Conservation (phyloP, 805 yeast genomes). For the Diddensiella santjacobensis region DNA sequence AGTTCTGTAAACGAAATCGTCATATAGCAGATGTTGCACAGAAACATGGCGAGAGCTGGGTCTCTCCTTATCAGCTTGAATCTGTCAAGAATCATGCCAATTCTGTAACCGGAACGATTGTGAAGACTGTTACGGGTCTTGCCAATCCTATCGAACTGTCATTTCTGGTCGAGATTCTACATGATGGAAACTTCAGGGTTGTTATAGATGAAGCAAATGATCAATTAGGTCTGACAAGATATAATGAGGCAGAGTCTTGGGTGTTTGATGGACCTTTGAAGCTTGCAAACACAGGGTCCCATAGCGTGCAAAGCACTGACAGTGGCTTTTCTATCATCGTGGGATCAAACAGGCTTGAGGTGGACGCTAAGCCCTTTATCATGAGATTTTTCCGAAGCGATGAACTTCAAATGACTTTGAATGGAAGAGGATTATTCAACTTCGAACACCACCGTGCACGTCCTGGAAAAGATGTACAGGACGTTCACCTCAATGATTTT, state of each 20-base stretch:
- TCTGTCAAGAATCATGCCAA: slow-evolving; percentile 24
- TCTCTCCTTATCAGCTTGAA: slow-evolving; percentile 42
- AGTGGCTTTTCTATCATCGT: slow-evolving; percentile 36
- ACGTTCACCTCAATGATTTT: slow-evolving; percentile 28
- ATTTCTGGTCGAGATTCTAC: slow-evolving; percentile 53
- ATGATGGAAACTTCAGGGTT: slow-evolving; percentile 55
- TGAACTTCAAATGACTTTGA: slow-evolving; percentile 50
- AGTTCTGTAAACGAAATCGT: slow-evolving; percentile 76
- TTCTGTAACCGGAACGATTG: slow-evolving; percentile 43
- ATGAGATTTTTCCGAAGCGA: slow-evolving; percentile 45
- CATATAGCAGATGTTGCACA: slow-evolving; percentile 49
- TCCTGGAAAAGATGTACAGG: slow-evolving; percentile 35
- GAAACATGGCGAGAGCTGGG: slow-evolving; percentile 24
- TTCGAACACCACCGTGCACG: slow-evolving; percentile 65
- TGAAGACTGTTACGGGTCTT: slow-evolving; percentile 24
- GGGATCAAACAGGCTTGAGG: slow-evolving; percentile 38
- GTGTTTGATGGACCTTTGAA: slow-evolving; percentile 44
- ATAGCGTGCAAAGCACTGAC: slow-evolving; percentile 8
- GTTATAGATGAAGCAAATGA: slow-evolving; percentile 57
- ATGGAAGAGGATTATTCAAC: slow-evolving; percentile 66
- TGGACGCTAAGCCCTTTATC: slow-evolving; percentile 47
- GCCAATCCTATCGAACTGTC: slow-evolving; percentile 45
- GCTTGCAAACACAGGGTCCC: slow-evolving; percentile 2
- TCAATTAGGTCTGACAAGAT: slow-evolving; percentile 38
- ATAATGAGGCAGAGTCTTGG: slow-evolving; percentile 56